Conservation (phyloP, 352 stramenopile species). For the Phytopythium oedochilum region DNA sequence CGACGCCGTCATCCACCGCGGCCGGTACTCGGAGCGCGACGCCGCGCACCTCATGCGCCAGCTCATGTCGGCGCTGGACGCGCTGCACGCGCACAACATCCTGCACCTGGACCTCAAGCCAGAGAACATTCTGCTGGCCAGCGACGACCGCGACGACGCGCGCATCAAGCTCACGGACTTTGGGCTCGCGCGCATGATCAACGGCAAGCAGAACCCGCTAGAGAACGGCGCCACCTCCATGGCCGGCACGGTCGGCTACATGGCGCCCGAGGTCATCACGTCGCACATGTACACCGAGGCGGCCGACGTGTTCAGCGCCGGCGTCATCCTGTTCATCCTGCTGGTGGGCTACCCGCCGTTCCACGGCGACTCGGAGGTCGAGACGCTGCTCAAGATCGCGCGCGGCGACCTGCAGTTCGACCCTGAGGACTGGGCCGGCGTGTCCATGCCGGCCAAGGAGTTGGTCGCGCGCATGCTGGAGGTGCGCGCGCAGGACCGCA, state of each 20-base stretch:
- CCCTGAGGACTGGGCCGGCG: slow-evolving; percentile 48
- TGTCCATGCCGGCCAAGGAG: slow-evolving; percentile 57
- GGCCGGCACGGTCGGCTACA: slow-evolving; percentile 76
- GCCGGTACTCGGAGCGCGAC: slow-evolving; percentile 61
- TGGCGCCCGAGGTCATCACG: slow-evolving; percentile 70
- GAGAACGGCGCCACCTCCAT: slow-evolving; percentile 49
- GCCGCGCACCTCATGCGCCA: slow-evolving; percentile 60
- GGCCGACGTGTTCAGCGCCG: slow-evolving; percentile 73
- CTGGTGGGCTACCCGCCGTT: slow-evolving; percentile 77
- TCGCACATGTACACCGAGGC: slow-evolving; percentile 59
- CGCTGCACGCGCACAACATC: slow-evolving; percentile 73
- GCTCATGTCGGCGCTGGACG: slow-evolving; percentile 56
- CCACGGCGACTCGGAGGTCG: slow-evolving; percentile 63
- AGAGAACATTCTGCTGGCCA: slow-evolving; percentile 74
- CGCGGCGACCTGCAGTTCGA: slow-evolving; percentile 71
- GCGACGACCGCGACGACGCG: slow-evolving; percentile 29
- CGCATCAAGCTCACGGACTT: slow-evolving; percentile 81
- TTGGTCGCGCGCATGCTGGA: slow-evolving; percentile 68
- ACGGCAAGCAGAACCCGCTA: slow-evolving; percentile 61
- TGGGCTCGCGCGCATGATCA: slow-evolving; percentile 69
- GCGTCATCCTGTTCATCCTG: slow-evolving; percentile 80
- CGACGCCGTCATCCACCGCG: slow-evolving; percentile 62
- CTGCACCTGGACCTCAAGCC: slow-evolving; percentile 78
- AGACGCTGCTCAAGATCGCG: slow-evolving; percentile 76
- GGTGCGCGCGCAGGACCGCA: slow-evolving; percentile 68